Conservation (phyloP, 805 yeast genomes). For the Suhomyces sp. region DNA sequence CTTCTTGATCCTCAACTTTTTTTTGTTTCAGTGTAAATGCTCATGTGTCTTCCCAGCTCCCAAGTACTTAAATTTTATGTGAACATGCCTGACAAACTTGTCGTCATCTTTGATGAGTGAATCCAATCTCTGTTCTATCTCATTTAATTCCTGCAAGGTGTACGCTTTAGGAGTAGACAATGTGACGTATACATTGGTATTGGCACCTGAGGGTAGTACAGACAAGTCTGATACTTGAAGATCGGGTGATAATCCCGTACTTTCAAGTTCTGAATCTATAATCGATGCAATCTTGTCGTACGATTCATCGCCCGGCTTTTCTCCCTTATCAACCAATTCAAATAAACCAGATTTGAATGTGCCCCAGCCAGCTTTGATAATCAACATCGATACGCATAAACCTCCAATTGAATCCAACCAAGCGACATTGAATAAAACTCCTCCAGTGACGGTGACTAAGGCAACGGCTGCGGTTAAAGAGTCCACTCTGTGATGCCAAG, state of each 20-base stretch:
- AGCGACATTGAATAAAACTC: slow-evolving; percentile 70
- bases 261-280: slow-evolving; percentile 31
- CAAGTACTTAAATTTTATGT: slow-evolving; percentile 35
- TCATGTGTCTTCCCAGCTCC: too few species aligned
- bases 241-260: slow-evolving; percentile 27
- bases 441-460: slow-evolving; percentile 79
- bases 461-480: slow-evolving; percentile 91
- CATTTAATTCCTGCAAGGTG: slow-evolving; percentile 30
- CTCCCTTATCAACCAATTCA: slow-evolving; percentile 77
- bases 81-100: slow-evolving; percentile 43
- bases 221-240: slow-evolving; percentile 42
- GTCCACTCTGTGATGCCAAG: slow-evolving; percentile 98
- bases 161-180: slow-evolving; percentile 28
- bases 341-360: slow-evolving; percentile 68
- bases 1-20: too few species aligned
- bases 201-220: slow-evolving; percentile 59
- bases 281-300: slow-evolving; percentile 43
- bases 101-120: slow-evolving; percentile 36
- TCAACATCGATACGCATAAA: slow-evolving; percentile 73
- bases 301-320: slow-evolving; percentile 49
- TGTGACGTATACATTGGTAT: slow-evolving; percentile 40
- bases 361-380: slow-evolving; percentile 79
- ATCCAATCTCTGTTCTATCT: slow-evolving; percentile 33
- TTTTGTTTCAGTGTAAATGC: too few species aligned
- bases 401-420: slow-evolving; percentile 96